Evolutionary conservation across 352 stramenopile genomes (phyloP).

Genomic region (Sclerospora graminicola): DNA sequence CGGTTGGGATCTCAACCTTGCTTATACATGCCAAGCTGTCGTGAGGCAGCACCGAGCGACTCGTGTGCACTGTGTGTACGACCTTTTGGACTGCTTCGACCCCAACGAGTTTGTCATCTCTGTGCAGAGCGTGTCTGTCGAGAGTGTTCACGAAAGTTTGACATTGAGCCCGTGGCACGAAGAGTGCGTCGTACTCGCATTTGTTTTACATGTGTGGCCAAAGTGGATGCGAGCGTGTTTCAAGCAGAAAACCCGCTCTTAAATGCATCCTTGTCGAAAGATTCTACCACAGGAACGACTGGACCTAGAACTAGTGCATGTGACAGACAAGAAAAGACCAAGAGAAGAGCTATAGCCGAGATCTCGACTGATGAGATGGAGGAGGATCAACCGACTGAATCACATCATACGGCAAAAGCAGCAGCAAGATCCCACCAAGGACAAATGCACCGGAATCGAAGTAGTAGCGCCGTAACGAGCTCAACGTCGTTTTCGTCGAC

Average conservation of each 20-base stretch:
- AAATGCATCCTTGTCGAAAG: constrained; percentile 9
- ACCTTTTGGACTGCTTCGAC: constrained; percentile 42
- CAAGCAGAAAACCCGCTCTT: constrained; percentile 23
- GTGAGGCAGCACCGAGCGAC: constrained; percentile 13
- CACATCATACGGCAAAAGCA: background rate
- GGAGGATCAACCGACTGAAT: constrained; percentile 2
- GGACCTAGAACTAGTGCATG: background rate
- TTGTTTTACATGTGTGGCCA: constrained; percentile 49
- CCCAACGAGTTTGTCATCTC: constrained; percentile 52
- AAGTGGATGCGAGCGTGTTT: constrained; percentile 37
- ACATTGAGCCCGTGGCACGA: constrained; percentile 41
- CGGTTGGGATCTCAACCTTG: constrained; percentile 47
- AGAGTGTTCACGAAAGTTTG: constrained; percentile 54
- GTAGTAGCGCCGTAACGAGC: constrained; percentile 15
- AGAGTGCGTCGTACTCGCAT: constrained; percentile 45
- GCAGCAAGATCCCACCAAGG: background rate
- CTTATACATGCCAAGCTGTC: constrained; percentile 24
- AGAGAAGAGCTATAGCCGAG: constrained; percentile 1
- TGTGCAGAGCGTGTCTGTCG: constrained; percentile 52
- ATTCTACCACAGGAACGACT: constrained; percentile 4
- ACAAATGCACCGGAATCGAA: constrained; percentile 10
- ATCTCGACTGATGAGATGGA: constrained; percentile 17
- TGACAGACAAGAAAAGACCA: constrained; percentile 2
- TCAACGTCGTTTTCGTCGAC: constrained; percentile 23
- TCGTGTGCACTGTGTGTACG: constrained; percentile 39